Percentiles rank a stretch among this genome's conserved stretches.
phyloP scores from a whole-genome alignment of 2,329 filamentous ascomycete genomes.

The Phialophora tarda region DNA sequence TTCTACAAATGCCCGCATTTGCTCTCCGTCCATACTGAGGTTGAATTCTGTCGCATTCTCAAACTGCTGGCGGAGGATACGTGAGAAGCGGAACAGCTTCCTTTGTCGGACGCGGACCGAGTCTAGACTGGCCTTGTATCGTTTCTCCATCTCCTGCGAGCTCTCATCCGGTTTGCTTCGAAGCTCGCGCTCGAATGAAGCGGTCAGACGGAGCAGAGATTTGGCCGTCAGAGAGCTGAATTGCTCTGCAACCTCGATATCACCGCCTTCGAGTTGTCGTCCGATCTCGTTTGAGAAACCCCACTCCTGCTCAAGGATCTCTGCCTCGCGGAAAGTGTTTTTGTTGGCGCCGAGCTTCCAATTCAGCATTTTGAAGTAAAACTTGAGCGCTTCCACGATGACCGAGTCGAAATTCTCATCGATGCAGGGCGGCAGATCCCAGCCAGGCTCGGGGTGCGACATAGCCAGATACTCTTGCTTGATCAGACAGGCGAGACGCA shows the following conservation, averaged over 20 bases:
- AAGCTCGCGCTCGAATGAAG: slow-evolving; percentile 90
- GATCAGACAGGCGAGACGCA: slow-evolving; percentile 89
- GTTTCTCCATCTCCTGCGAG: slow-evolving; percentile 87
- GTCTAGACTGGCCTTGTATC: slow-evolving; percentile 93
- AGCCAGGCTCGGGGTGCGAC: slow-evolving; percentile 84
- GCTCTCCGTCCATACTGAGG: slow-evolving; percentile 72
- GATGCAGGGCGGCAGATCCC: slow-evolving; percentile 94
- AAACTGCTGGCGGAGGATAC: slow-evolving; percentile 88
- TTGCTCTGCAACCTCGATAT: slow-evolving; percentile 96
- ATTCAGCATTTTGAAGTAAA: slow-evolving; percentile 98
- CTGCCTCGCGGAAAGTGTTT: slow-evolving; percentile 98
- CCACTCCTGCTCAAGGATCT: slow-evolving; percentile 97
- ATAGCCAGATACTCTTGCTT: slow-evolving; percentile 87
- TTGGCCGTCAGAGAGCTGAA: slow-evolving; percentile 92
- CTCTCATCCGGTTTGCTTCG: slow-evolving; percentile 83
- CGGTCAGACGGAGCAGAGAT: slow-evolving; percentile 82
- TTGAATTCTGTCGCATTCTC: slow-evolving; percentile 97
- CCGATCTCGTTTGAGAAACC: slow-evolving; percentile 95
- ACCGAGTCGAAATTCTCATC: slow-evolving; percentile 95
- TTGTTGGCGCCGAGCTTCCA: slow-evolving; percentile 98
- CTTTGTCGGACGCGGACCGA: slow-evolving; percentile 94
- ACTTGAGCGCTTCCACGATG: slow-evolving; percentile 89
- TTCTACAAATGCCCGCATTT: slow-evolving; percentile 77
- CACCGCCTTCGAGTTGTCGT: slow-evolving; percentile 85
- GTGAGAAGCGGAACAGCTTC: slow-evolving; percentile 93